phyloP scores from a whole-genome alignment of 176 grass and related monocot genomes.

The Aegilops tauschii region DNA sequence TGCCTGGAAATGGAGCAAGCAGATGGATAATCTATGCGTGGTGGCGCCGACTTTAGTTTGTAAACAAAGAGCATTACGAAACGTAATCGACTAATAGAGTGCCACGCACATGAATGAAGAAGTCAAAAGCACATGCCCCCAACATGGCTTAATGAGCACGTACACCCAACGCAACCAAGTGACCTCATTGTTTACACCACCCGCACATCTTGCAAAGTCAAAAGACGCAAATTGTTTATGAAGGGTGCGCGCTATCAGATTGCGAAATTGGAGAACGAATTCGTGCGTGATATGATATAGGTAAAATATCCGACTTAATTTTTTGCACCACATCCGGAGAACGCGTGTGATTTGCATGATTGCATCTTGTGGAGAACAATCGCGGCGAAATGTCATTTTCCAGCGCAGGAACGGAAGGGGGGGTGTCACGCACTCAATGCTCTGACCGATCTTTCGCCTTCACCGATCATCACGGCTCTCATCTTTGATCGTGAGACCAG shows the following conservation, averaged over 20 bases:
- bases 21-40: background rate
- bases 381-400: background rate
- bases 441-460: conserved; percentile 3
- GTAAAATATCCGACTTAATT: too few relatives aligned
- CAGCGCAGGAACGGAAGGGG: background rate
- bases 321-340: background rate
- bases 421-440: background rate
- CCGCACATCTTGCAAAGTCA: conserved; percentile 11
- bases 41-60: background rate
- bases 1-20: background rate
- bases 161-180: background rate
- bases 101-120: background rate
- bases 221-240: background rate
- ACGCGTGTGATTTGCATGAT: background rate
- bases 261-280: background rate
- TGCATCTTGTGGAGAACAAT: background rate
- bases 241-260: background rate
- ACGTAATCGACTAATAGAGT: background rate
- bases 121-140: background rate
- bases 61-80: background rate
- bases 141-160: background rate
- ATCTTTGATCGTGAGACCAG: background rate
- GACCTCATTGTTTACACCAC: background rate
- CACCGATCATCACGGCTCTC: background rate
- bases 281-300: background rate